Evolutionary conservation across 805 yeast genomes (phyloP), one percentile per base, ranked within the genome.

Genomic region (Hemisphaericaspora nanyangensis): DNA sequence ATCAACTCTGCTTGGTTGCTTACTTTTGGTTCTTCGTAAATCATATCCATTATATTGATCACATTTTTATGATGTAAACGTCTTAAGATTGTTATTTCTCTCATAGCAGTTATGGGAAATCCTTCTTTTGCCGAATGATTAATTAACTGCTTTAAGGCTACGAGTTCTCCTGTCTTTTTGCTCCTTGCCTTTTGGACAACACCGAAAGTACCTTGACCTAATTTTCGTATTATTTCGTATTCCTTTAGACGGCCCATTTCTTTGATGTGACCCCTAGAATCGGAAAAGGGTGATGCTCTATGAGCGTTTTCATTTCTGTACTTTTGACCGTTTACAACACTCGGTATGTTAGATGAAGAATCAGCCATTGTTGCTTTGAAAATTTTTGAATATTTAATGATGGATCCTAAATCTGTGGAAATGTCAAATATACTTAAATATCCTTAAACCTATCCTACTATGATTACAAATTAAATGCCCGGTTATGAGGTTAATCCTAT

Each of bases 61-160:
- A 91, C 76, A 57, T 93, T 87, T 19, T 66, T 61, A 56, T 91
- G 87, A 38, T 71, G 58, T 36, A 93, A 65, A 35, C 72, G 70
- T 60, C 86, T 87, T 60, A 93, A 68, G 17, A 89, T 86, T 13
- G 82, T 76, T 42, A 91, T 89, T 55, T 93, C 99, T 45, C 99
- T 74, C 61, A 90, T 77, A 2, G 98, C 96, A 0, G 99, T 93
- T 19, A 93, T 81, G 1, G 99, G 98, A 55, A 91, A 89, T 26
- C 86, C 84, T 50, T 85, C 90, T 48, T 80, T 81, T 31, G 80
- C 83, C 37, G 82, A 79, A 54, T 81, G 89, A 45, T 85, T 74
- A n/a, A 89, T 66, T 34, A 93, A 76, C 55, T 82, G 85, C 61
- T 93, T 93, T 50, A 95, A 69, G 0, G 99, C 99, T 15, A 91